Evolutionary conservation across 2,329 filamentous ascomycete genomes (phyloP).

Genomic region (Aspergillus sojae): DNA sequence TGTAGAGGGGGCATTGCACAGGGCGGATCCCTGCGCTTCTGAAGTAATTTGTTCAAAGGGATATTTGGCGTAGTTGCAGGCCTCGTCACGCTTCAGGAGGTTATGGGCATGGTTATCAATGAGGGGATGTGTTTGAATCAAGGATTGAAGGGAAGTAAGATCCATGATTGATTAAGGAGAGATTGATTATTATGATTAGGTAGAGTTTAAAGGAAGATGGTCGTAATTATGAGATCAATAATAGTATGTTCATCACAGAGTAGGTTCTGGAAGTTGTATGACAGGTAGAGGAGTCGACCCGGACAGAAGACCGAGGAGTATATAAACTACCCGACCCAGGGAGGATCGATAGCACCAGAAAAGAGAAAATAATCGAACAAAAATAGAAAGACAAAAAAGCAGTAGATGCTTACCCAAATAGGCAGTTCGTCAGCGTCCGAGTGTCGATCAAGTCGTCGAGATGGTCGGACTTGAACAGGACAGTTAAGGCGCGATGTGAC

Average conservation of each 20-base stretch:
- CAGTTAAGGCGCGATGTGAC: background rate
- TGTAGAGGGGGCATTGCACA: conserved; percentile 63
- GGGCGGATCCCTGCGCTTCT: conserved; percentile 71
- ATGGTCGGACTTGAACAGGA: background rate
- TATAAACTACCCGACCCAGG: background rate
- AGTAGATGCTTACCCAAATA: conserved; percentile 19
- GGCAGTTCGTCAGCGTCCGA: conserved; percentile 9
- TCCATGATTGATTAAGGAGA: conserved; percentile 22
- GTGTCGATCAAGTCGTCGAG: conserved; percentile 1
- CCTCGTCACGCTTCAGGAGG: conserved; percentile 38
- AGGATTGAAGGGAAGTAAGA: conserved; percentile 35
- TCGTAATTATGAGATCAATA: background rate
- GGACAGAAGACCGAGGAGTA: background rate
- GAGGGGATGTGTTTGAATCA: conserved; percentile 45
- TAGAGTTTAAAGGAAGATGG: background rate
- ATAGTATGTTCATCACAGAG: background rate
- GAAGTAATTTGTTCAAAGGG: conserved; percentile 67
- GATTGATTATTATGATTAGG: background rate
- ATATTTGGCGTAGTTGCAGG: conserved; percentile 37
- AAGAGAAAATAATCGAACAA: background rate
- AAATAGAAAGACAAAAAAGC: conserved; percentile 8
- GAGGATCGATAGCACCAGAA: background rate
- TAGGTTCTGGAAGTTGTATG: background rate
- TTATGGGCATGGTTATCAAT: conserved; percentile 55
- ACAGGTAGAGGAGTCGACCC: background rate